Evolutionary conservation across 257 asterid genomes (phyloP).

Genomic region (Parsonsia alboflavescens): DNA sequence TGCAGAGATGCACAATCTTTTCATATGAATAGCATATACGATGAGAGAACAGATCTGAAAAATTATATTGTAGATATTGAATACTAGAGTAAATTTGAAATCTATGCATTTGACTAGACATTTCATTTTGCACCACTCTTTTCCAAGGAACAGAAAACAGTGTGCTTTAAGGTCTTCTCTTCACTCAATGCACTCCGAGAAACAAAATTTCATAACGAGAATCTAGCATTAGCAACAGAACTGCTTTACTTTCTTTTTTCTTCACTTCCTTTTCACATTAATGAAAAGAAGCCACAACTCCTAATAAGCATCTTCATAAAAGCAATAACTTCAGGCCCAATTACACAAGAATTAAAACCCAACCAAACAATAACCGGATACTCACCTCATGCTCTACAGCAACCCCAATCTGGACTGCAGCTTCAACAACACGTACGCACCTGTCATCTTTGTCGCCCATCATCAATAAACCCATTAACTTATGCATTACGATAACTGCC

Average conservation of each 20-base stretch:
- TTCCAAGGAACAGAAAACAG: neutral
- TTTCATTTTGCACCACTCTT: neutral
- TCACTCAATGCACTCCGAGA: neutral
- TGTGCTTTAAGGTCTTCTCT: neutral
- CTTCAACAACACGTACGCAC: constrained; percentile 83
- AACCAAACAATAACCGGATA: constrained; percentile 5
- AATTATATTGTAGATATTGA: neutral
- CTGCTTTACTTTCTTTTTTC: neutral
- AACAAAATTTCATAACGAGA: neutral
- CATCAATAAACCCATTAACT: constrained; percentile 84
- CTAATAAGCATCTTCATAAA: neutral
- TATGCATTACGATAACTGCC: constrained; percentile 96
- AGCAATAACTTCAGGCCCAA: neutral
- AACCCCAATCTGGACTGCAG: constrained; percentile 77
- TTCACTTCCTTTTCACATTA: neutral
- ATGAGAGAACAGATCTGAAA: neutral
- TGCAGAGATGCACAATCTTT: neutral
- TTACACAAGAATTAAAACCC: neutral
- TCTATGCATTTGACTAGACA: neutral
- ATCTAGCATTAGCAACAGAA: neutral
- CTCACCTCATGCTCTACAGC: constrained; percentile 90
- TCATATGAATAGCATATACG: neutral
- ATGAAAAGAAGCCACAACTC: neutral
- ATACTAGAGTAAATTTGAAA: neutral
- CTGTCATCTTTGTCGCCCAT: constrained; percentile 76